A percentile compares a stretch with the other conserved stretches of the same genome.
Evolutionary conservation across 2,329 filamentous ascomycete species (phyloP).

Genomic region (Talaromyces islandicus): DNA sequence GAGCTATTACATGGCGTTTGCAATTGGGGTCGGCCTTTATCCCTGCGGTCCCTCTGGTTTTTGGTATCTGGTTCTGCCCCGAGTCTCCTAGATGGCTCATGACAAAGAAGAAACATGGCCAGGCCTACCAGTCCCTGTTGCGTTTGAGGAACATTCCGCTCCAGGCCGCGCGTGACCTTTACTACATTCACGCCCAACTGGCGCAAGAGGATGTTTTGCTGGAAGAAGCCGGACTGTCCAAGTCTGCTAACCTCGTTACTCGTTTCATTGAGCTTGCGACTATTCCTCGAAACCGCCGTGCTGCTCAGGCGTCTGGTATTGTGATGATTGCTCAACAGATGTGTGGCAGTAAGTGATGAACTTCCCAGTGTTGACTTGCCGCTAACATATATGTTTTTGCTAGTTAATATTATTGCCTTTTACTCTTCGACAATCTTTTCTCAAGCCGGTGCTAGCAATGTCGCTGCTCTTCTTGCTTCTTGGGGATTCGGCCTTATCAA

Average conservation of each 20-base stretch:
- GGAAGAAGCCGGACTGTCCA: slow-evolving; percentile 23
- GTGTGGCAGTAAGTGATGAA: slow-evolving; percentile 44
- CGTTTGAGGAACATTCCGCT: slow-evolving; percentile 53
- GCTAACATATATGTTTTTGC: background rate
- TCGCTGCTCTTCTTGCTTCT: slow-evolving; percentile 56
- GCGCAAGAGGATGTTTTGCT: slow-evolving; percentile 34
- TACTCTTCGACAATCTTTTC: slow-evolving; percentile 58
- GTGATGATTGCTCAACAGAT: slow-evolving; percentile 77
- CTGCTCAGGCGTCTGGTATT: slow-evolving; percentile 68
- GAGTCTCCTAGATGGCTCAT: slow-evolving; percentile 63
- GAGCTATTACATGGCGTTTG: slow-evolving; percentile 57
- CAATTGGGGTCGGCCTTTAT: slow-evolving; percentile 61
- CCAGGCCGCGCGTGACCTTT: slow-evolving; percentile 58
- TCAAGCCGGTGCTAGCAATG: slow-evolving; percentile 51
- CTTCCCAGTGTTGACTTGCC: background rate
- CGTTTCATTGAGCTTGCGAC: slow-evolving; percentile 53
- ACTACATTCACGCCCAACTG: slow-evolving; percentile 53
- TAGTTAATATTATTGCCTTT: slow-evolving; percentile 67
- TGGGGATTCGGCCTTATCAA: slow-evolving; percentile 62
- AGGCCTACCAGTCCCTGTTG: slow-evolving; percentile 57
- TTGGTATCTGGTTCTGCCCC: slow-evolving; percentile 56
- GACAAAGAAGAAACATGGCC: slow-evolving; percentile 57
- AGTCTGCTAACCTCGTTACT: slow-evolving; percentile 51
- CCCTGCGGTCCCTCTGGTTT: slow-evolving; percentile 57
- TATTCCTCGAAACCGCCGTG: slow-evolving; percentile 46